Percentiles rank a stretch among this genome's conserved stretches.
Evolutionary conservation across 2,329 filamentous ascomycete genomes (phyloP).

Genomic region (Cadophora luteo-olivacea): DNA sequence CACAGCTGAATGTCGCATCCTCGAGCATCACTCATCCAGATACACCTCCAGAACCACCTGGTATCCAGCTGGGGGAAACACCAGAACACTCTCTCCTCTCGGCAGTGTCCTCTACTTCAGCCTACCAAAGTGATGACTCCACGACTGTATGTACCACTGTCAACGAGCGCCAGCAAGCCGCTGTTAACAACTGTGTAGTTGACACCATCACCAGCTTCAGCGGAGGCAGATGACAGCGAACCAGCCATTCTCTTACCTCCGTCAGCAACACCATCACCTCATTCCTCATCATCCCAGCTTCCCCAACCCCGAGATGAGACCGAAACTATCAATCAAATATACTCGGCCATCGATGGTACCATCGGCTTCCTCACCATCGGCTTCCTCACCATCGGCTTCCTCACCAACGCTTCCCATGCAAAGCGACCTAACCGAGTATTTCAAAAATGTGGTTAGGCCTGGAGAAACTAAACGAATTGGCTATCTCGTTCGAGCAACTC

Average conservation of each 20-base stretch:
- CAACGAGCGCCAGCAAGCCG: background rate
- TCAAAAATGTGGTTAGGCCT: background rate
- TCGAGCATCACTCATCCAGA: slow-evolving; percentile 12
- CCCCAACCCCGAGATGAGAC: background rate
- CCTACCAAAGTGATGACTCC: background rate
- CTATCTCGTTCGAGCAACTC: background rate
- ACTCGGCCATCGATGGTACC: background rate
- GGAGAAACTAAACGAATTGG: no score
- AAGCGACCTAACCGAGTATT: background rate
- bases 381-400: slow-evolving; percentile 5
- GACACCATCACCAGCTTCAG: slow-evolving; percentile 1
- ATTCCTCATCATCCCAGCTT: background rate
- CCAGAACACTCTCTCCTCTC: background rate
- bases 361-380: slow-evolving; percentile 5
- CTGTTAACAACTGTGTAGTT: slow-evolving; percentile 4
- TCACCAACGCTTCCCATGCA: background rate
- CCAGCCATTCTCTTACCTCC: background rate
- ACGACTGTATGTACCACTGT: slow-evolving; percentile 2
- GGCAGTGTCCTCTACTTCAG: background rate
- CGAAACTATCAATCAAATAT: background rate
- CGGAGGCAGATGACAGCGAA: background rate
- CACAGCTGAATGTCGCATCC: slow-evolving; percentile 5
- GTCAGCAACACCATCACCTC: background rate
- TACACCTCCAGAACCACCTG: slow-evolving; percentile 8
- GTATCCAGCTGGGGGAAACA: slow-evolving; percentile 5